phyloP scores from a whole-genome alignment of 2,329 filamentous ascomycete genomes.

The Blumeria graminis region DNA sequence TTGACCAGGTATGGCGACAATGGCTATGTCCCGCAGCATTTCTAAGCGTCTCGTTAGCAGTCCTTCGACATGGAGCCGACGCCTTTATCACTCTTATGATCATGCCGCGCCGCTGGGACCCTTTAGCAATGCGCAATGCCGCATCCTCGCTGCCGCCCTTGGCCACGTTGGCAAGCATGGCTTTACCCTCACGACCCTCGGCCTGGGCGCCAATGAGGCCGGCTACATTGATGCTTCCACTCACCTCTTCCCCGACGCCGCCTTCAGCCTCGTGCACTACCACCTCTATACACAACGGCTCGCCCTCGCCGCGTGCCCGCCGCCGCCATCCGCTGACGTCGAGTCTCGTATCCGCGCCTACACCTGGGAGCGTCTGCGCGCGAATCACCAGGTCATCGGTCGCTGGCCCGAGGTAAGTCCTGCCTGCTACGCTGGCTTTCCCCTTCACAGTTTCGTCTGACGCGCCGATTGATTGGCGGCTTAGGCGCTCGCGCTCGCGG shows the following conservation, averaged over 20 bases:
- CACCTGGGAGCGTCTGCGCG: conserved; percentile 52
- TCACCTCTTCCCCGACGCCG: conserved; percentile 55
- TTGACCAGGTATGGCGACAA: no score
- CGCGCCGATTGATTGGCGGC: neutral
- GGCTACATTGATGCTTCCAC: conserved; percentile 73
- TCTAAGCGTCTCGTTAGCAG: no score
- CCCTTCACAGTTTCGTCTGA: neutral
- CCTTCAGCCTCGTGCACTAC: conserved; percentile 61
- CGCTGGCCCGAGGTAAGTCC: conserved; percentile 63
- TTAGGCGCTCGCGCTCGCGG: conserved; percentile 64
- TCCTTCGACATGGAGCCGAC: neutral
- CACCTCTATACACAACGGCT: conserved; percentile 46
- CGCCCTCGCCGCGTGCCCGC: conserved; percentile 7
- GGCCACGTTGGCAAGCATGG: conserved; percentile 56
- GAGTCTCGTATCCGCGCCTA: conserved; percentile 43
- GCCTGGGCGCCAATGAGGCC: conserved; percentile 55
- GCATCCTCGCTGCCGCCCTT: conserved; percentile 64
- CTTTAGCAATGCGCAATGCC: conserved; percentile 44
- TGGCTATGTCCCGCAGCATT: no score
- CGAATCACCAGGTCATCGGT: conserved; percentile 46
- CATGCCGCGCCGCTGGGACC: conserved; percentile 31
- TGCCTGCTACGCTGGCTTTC: neutral
- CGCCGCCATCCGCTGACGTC: conserved; percentile 19
- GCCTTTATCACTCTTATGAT: conserved; percentile 42
- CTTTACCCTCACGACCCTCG: conserved; percentile 52